These are phyloP conservation scores for Aureobasidium sp. DNA, from an alignment of 2,329 filamentous ascomycete species.

Conservation along the genomic window DNA sequence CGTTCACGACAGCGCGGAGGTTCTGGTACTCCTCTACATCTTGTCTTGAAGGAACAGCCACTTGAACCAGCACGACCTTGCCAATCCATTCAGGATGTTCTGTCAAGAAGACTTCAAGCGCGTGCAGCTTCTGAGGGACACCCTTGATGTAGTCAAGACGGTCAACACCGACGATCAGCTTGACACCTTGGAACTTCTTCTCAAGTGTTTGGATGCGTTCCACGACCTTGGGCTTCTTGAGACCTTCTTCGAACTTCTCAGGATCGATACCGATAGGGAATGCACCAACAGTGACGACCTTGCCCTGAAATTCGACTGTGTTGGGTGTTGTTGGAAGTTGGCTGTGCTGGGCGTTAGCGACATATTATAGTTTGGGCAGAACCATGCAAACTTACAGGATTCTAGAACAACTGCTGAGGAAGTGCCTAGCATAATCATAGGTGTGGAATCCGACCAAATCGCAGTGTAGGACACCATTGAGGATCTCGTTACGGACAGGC, in stretches of 20 bases:
- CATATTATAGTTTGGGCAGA: not conserved
- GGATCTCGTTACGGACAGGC: constrained; percentile 80
- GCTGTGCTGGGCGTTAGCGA: constrained; percentile 22
- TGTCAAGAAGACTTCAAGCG: constrained; percentile 90
- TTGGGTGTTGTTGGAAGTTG: constrained; percentile 77
- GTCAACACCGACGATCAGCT: constrained; percentile 94
- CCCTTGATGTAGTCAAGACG: constrained; percentile 98
- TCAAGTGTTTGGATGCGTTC: constrained; percentile 77
- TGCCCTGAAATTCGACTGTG: constrained; percentile 82
- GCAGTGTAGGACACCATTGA: constrained; percentile 82
- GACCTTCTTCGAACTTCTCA: constrained; percentile 85
- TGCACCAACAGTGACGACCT: constrained; percentile 82
- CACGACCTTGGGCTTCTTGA: constrained; percentile 77
- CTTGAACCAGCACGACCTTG: constrained; percentile 91
- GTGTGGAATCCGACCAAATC: constrained; percentile 97
- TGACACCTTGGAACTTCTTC: constrained; percentile 90
- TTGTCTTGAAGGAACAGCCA: constrained; percentile 87
- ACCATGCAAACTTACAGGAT: constrained; percentile 54
- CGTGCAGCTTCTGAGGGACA: constrained; percentile 93
- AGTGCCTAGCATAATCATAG: constrained; percentile 97
- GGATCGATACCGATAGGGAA: constrained; percentile 98
- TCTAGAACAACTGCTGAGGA: constrained; percentile 91
- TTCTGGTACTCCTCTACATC: constrained; percentile 99
- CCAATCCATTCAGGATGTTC: constrained; percentile 98
- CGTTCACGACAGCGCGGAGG: constrained; percentile 87